phyloP scores from a whole-genome alignment of 345 rosid genomes.

The Arabis alpina region DNA sequence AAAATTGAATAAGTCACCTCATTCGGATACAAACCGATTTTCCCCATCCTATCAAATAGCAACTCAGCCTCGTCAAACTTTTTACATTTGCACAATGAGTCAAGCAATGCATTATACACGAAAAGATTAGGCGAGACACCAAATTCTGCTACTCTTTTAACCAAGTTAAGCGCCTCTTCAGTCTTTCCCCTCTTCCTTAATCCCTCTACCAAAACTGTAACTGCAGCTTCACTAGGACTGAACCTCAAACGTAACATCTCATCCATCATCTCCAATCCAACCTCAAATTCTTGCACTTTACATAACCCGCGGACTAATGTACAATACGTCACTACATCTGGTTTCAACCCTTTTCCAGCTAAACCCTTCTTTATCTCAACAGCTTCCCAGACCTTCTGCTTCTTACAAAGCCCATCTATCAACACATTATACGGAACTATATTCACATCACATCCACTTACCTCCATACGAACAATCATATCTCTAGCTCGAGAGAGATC shows the following conservation, averaged over 20 bases:
- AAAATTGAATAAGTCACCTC: slow-evolving; percentile 74
- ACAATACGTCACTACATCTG: slow-evolving; percentile 73
- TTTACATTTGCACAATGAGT: slow-evolving; percentile 66
- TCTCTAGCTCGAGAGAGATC: slow-evolving; percentile 67
- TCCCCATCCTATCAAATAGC: slow-evolving; percentile 65
- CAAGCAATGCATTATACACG: slow-evolving; percentile 76
- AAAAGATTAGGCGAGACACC: slow-evolving; percentile 68
- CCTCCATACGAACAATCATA: slow-evolving; percentile 64
- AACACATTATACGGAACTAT: slow-evolving; percentile 73
- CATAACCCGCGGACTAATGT: slow-evolving; percentile 77
- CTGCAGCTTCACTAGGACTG: slow-evolving; percentile 70
- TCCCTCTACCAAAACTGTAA: slow-evolving; percentile 69
- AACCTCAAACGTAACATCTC: slow-evolving; percentile 73
- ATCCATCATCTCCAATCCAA: slow-evolving; percentile 55
- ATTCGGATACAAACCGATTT: slow-evolving; percentile 52
- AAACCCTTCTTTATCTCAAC: slow-evolving; percentile 63
- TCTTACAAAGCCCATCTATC: slow-evolving; percentile 84
- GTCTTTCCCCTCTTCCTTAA: slow-evolving; percentile 68
- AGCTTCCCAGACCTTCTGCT: slow-evolving; percentile 68
- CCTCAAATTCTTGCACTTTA: slow-evolving; percentile 60
- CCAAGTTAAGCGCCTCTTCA: slow-evolving; percentile 61
- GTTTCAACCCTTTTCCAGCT: slow-evolving; percentile 48
- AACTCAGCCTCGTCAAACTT: slow-evolving; percentile 66
- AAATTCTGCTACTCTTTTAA: slow-evolving; percentile 49
- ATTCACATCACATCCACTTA: slow-evolving; percentile 53